A percentile compares a stretch with the other conserved stretches of the same genome.
Conservation (phyloP, 106 monocot species). For the Chionographis japonica region DNA sequence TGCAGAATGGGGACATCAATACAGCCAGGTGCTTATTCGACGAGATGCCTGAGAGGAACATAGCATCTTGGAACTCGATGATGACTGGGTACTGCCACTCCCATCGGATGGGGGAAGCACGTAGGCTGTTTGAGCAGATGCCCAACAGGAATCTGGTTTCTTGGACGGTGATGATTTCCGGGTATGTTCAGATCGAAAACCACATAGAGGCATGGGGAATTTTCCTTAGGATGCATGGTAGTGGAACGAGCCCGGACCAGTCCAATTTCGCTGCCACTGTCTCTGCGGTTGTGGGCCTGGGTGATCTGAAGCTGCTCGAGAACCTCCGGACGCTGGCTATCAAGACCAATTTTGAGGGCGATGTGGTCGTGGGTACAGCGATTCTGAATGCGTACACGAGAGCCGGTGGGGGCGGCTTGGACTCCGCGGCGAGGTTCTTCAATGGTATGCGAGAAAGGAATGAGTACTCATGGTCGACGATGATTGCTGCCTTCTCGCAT, state of each 20-base stretch:
- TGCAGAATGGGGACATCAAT: constrained; percentile 31
- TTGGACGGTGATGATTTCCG: constrained; percentile 75
- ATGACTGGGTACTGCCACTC: constrained; percentile 60
- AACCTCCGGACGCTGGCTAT: constrained; percentile 41
- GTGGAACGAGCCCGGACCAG: constrained; percentile 39
- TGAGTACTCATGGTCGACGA: constrained; percentile 64
- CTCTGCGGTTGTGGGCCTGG: constrained; percentile 33
- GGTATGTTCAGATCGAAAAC: constrained; percentile 40
- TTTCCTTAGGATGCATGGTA: constrained; percentile 25
- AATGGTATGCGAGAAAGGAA: constrained; percentile 50
- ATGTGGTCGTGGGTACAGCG: constrained; percentile 63
- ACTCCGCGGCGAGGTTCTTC: constrained; percentile 47
- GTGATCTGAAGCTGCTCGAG: constrained; percentile 32
- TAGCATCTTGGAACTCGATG: constrained; percentile 61
- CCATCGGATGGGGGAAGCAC: constrained; percentile 32
- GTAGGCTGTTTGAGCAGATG: constrained; percentile 37
- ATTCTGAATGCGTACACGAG: constrained; percentile 54
- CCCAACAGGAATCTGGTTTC: constrained; percentile 42
- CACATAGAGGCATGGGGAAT: constrained; percentile 36
- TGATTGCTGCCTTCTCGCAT: constrained; percentile 44
- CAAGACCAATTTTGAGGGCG: constrained; percentile 50
- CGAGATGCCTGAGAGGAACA: constrained; percentile 39
- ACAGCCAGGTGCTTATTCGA: constrained; percentile 46
- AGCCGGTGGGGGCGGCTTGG: constrained; percentile 10
- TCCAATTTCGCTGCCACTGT: constrained; percentile 37